Evolutionary conservation across 352 stramenopile species (phyloP).

Genomic region (Pythium aristosporum): DNA sequence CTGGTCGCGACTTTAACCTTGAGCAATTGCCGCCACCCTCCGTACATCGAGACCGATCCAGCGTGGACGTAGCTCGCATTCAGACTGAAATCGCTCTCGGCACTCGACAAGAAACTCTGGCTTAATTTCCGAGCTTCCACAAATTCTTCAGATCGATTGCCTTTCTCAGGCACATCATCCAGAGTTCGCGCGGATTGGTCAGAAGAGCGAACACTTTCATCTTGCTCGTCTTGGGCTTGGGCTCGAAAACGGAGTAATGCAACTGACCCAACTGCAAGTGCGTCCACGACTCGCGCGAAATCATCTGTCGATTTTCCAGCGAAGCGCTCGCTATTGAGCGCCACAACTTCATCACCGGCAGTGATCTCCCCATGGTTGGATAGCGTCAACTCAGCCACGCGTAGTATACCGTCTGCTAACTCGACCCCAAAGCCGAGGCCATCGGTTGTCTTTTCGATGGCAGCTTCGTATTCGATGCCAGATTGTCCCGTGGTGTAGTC

Average conservation of each 20-base stretch:
- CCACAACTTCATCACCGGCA: slow-evolving; percentile 61
- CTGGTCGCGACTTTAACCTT: slow-evolving; percentile 32
- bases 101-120: slow-evolving; percentile 34
- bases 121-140: slow-evolving; percentile 33
- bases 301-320: slow-evolving; percentile 38
- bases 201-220: neutral
- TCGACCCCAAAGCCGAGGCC: slow-evolving; percentile 53
- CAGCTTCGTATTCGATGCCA: slow-evolving; percentile 67
- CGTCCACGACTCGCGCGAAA: slow-evolving; percentile 34
- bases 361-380: slow-evolving; percentile 11
- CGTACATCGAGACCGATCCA: slow-evolving; percentile 72
- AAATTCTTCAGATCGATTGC: neutral
- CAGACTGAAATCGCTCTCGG: slow-evolving; percentile 34
- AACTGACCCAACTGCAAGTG: slow-evolving; percentile 31
- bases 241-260: slow-evolving; percentile 53
- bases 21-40: slow-evolving; percentile 59
- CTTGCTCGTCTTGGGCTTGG: slow-evolving; percentile 24
- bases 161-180: neutral
- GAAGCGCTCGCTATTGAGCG: slow-evolving; percentile 56
- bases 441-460: slow-evolving; percentile 37
- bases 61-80: slow-evolving; percentile 50
- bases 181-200: neutral
- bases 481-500: slow-evolving; percentile 67
- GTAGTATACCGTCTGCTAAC: slow-evolving; percentile 19
- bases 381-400: slow-evolving; percentile 32